Percentiles rank a stretch among this genome's conserved stretches.
phyloP scores from a whole-genome alignment of 129 eudicot species.

The Gnaphalium uliginosum region DNA sequence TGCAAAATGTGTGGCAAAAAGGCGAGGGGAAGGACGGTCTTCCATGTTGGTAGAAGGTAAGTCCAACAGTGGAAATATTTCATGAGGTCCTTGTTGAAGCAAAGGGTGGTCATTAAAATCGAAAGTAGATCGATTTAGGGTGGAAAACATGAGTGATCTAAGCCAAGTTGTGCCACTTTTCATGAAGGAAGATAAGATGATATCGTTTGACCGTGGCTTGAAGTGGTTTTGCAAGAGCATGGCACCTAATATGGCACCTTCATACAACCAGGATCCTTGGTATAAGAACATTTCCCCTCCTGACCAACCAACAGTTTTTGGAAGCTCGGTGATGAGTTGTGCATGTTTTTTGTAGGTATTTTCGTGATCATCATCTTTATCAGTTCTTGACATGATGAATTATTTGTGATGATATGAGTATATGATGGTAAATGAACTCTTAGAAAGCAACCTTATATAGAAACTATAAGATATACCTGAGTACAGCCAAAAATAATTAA shows the following conservation, averaged over 20 bases:
- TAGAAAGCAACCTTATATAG: background rate
- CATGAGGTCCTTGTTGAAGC: background rate
- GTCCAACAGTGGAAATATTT: background rate
- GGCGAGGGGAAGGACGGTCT: background rate
- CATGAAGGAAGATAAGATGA: background rate
- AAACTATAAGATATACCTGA: too few relatives aligned
- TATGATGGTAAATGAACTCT: background rate
- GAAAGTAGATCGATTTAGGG: background rate
- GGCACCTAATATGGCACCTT: background rate
- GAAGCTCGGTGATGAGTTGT: background rate
- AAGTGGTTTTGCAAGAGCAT: background rate
- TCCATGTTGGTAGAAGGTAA: background rate
- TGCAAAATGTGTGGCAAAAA: background rate
- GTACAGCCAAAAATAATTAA: too few relatives aligned
- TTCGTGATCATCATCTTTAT: background rate
- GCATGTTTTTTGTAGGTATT: background rate
- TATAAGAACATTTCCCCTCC: background rate
- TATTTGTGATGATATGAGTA: background rate
- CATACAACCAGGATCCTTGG: background rate
- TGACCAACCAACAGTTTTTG: background rate
- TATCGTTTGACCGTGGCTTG: background rate
- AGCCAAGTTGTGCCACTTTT: slow-evolving; percentile 11
- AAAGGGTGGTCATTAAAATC: slow-evolving; percentile 5
- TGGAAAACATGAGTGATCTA: background rate
- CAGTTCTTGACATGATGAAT: background rate